Conservation (phyloP, 768 basidiomycete genomes). For the Thelephora aurantiotincta region DNA sequence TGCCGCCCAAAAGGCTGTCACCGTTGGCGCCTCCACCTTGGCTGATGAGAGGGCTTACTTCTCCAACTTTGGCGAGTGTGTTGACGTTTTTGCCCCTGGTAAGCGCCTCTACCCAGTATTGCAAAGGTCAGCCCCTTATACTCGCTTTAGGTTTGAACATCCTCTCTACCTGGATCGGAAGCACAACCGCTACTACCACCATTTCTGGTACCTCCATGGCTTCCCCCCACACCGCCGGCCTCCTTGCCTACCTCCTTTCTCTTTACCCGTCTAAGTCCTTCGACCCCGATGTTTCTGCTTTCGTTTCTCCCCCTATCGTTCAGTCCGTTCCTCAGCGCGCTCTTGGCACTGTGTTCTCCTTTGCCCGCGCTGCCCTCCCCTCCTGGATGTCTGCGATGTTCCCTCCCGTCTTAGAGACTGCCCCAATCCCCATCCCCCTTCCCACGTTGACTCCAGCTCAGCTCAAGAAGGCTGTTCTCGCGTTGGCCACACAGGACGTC, state of each 20-base stretch:
- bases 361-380: slow-evolving; percentile 49
- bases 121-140: background rate
- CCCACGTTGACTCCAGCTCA: slow-evolving; percentile 43
- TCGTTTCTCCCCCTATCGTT: slow-evolving; percentile 23
- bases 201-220: slow-evolving; percentile 94
- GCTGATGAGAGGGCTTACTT: slow-evolving; percentile 77
- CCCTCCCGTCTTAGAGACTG: background rate
- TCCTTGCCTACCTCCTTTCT: slow-evolving; percentile 85
- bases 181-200: slow-evolving; percentile 44
- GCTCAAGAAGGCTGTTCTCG: slow-evolving; percentile 61
- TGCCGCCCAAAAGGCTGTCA: slow-evolving; percentile 75
- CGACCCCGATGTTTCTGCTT: slow-evolving; percentile 30
- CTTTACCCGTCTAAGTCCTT: slow-evolving; percentile 63
- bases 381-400: background rate
- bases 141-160: slow-evolving; percentile 58
- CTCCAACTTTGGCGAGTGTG: slow-evolving; percentile 84
- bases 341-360: slow-evolving; percentile 37
- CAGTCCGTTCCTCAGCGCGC: slow-evolving; percentile 19
- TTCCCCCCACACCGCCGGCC: slow-evolving; percentile 81
- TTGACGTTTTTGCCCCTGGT: slow-evolving; percentile 88
- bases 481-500: slow-evolving; percentile 35
- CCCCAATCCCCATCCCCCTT: slow-evolving; percentile 28
- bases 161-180: slow-evolving; percentile 72
- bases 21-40: slow-evolving; percentile 85
- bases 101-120: slow-evolving; percentile 6